Evolutionary conservation across 805 yeast species (phyloP).

Genomic region (Kodamaea leandrae): DNA sequence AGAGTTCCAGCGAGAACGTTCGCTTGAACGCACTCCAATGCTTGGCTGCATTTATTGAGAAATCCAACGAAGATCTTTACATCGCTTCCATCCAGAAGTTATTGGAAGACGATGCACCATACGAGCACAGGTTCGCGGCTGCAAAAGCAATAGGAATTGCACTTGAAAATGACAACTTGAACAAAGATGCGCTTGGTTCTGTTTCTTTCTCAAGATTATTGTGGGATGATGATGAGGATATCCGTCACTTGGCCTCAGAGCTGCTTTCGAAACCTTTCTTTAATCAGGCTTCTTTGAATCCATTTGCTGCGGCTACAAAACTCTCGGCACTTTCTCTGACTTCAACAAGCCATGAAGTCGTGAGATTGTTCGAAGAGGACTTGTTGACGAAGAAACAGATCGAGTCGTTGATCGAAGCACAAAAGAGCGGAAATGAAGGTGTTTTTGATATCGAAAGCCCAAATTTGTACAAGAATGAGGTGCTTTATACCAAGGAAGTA

Average conservation of each 20-base stretch:
- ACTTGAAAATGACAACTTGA: slow-evolving; percentile 12
- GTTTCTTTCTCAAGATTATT: slow-evolving; percentile 36
- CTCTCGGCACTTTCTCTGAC: neutral
- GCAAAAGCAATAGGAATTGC: slow-evolving; percentile 36
- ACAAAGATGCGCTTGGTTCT: slow-evolving; percentile 2
- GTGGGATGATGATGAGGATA: slow-evolving; percentile 65
- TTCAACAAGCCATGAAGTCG: neutral
- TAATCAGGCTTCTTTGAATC: slow-evolving; percentile 3
- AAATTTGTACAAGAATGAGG: slow-evolving; percentile 60
- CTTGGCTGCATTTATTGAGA: slow-evolving; percentile 42
- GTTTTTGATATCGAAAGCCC: slow-evolving; percentile 67
- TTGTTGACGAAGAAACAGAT: slow-evolving; percentile 5
- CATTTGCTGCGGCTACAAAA: slow-evolving; percentile 10
- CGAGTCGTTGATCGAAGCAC: neutral
- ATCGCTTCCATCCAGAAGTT: slow-evolving; percentile 20
- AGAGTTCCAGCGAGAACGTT: slow-evolving; percentile 6
- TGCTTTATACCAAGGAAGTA: slow-evolving; percentile 16
- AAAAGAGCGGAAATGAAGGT: slow-evolving; percentile 11
- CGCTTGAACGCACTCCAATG: slow-evolving; percentile 43
- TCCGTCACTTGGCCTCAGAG: slow-evolving; percentile 49
- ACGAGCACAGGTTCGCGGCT: slow-evolving; percentile 45
- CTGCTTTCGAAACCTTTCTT: slow-evolving; percentile 26
- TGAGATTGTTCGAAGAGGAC: slow-evolving; percentile 1
- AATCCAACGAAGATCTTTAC: slow-evolving; percentile 16
- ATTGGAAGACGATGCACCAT: slow-evolving; percentile 44